Evolutionary conservation across 2,329 filamentous ascomycete genomes (phyloP).

Genomic region (Hypoxylon sp.): DNA sequence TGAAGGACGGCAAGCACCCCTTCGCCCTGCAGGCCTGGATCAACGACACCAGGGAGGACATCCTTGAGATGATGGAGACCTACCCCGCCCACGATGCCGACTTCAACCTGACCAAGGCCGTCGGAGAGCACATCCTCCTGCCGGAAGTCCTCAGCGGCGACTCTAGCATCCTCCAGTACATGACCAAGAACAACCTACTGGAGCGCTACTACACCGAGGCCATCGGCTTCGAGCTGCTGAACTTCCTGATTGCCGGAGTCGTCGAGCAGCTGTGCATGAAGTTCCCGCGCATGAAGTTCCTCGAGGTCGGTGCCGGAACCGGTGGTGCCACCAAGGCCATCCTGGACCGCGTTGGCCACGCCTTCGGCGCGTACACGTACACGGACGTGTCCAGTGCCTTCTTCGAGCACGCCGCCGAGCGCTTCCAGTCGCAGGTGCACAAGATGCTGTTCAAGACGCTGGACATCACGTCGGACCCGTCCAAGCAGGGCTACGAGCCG

Average conservation of each 20-base stretch:
- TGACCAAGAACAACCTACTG: slow-evolving; percentile 12
- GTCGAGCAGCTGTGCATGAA: slow-evolving; percentile 49
- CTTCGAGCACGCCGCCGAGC: slow-evolving; percentile 48
- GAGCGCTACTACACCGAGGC: not conserved
- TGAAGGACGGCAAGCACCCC: not conserved
- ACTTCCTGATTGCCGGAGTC: slow-evolving; percentile 14
- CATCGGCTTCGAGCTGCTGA: not conserved
- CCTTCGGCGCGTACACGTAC: slow-evolving; percentile 52
- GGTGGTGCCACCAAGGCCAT: slow-evolving; percentile 51
- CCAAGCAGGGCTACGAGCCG: slow-evolving; percentile 43
- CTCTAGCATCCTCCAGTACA: slow-evolving; percentile 8
- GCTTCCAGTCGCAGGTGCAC: slow-evolving; percentile 39
- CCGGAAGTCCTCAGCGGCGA: not conserved
- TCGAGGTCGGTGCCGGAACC: slow-evolving; percentile 54
- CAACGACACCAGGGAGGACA: not conserved
- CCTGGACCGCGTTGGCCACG: slow-evolving; percentile 42
- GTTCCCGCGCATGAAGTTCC: slow-evolving; percentile 52
- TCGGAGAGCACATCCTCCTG: slow-evolving; percentile 6
- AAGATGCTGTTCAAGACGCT: slow-evolving; percentile 44
- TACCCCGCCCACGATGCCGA: slow-evolving; percentile 6
- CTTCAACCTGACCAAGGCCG: slow-evolving; percentile 4
- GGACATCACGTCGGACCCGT: slow-evolving; percentile 42
- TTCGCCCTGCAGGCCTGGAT: not conserved
- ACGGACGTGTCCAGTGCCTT: slow-evolving; percentile 55
- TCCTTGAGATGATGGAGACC: not conserved